Evolutionary conservation across 164 flowering plant genomes (phyloP), one percentile per base, ranked within the genome.

Genomic region (Vitis labrusca): DNA sequence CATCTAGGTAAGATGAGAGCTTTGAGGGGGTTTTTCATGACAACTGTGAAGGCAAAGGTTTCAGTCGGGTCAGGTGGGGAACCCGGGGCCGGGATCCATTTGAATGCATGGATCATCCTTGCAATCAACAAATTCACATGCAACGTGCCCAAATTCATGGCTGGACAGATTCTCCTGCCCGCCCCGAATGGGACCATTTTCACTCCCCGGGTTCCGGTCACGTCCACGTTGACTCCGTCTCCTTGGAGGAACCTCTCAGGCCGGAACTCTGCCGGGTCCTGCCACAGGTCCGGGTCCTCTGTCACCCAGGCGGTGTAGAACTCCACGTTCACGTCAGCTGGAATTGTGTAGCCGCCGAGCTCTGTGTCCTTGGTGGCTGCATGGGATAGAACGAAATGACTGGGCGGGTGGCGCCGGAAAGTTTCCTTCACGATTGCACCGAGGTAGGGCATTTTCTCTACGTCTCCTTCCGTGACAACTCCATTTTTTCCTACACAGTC

Each of bases 101-200:
- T 78, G 67, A 85, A 91, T 2, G 86, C 88, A n/a, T 86, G 97
- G 44, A 94, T 88, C 98, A 92, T 90, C 73, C 78, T 78, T 8
- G 94, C 98, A 15, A 94, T 69, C 80, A 91, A 15, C 79, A 92
- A 27, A 49, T 80, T 71, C 8, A 87, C 80, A 72, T 94, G 97
- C 82, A 92, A 60, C 52, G 80, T 82, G 3, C 94, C 98, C 27
- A 94, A 69, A 3, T 79, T 82, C 90, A 78, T 70, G 2, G 90
- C 99, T 32, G 97, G 99, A 65, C 96, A 94, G 2, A 91, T 90
- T 79, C 98, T 68, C 76, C 98, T 59, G 11, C 98, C 98, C 11
- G 84, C 92, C 0, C 98, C 98, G 27, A 94, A 94, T 3, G 98
- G 98, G 78, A 87, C 64, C 98, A 94, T 90, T 77, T 76, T 85